Evolutionary conservation across 2,329 filamentous ascomycete species (phyloP).

Genomic region (Pseudogymnoascus sp.): DNA sequence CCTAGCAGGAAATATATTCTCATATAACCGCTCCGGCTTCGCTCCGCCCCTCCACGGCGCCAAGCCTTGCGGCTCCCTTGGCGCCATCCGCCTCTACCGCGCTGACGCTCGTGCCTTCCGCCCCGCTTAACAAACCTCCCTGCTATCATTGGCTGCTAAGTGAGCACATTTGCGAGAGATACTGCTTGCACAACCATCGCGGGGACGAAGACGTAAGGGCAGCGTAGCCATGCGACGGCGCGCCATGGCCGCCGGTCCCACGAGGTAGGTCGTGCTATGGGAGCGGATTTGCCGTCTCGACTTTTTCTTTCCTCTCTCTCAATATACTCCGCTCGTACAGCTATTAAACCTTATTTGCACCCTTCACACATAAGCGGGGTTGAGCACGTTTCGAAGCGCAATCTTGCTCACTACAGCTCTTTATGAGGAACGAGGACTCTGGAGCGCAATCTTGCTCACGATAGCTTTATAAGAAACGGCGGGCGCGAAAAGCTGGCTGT

Average conservation of each 20-base stretch:
- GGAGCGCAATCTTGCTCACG: slow-evolving; percentile 5
- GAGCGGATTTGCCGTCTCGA: neutral
- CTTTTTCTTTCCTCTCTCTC: neutral
- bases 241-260: neutral
- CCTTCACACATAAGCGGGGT: neutral
- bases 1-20: neutral
- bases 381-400: slow-evolving; percentile 7
- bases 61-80: slow-evolving; percentile 2
- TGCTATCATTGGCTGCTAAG: slow-evolving; percentile 1
- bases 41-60: neutral
- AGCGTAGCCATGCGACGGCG: neutral
- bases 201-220: neutral
- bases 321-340: neutral
- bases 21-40: neutral
- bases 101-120: neutral
- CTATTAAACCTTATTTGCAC: neutral
- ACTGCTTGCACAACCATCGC: neutral
- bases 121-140: neutral
- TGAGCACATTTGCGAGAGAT: slow-evolving; percentile 11
- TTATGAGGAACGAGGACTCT: neutral
- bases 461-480: neutral
- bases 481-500: neutral
- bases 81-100: neutral
- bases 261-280: neutral
- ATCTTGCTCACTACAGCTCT: neutral